Evolutionary conservation across 73 alveolate species (phyloP), one percentile per base, ranked within the genome.

Genomic region (Symbiodinium pilosum): DNA sequence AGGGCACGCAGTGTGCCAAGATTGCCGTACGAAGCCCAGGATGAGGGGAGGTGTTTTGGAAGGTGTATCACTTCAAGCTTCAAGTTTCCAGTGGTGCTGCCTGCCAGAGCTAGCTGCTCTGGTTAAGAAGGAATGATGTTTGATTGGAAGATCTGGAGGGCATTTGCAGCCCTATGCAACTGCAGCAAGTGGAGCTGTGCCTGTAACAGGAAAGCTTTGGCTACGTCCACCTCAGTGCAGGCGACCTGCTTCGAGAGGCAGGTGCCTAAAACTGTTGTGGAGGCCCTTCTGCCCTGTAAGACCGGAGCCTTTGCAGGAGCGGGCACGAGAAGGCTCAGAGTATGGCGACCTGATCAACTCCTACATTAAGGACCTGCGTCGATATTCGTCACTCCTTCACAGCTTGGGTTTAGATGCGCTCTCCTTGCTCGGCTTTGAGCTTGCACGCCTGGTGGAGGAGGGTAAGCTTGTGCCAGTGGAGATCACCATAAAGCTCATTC

Each of bases 1-100:
- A 99, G 94, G 99, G 99, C 56, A 99, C 99, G 30, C 99, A 99
- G 99, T 99, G 99, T 99, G 99, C 99, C 73, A 93, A 64, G 56
- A 99, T 99, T 54, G 99, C 95, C 69, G 95, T 41, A n/a, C 36
- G 95, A 86, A 28, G 16, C 39, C 87, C 21, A 47, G 7, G 64
- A 7, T 11, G 64, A n/a, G n/a, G n/a, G n/a, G n/a, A n/a, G n/a
- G n/a, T n/a, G n/a, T n/a, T n/a, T n/a, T n/a, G n/a, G n/a, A n/a
- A n/a, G n/a, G n/a, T n/a, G n/a, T n/a, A n/a, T n/a, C n/a, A n/a
- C n/a, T n/a, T 9, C 59, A 47, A 47, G 59, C 14, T 14, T 9
- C 59, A 14, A 47, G 59, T 9, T 14, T 14, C 14, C 21, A 47
- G 59, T 47, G 59, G 59, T 47, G 59, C 14, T n/a, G n/a, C n/a